These are phyloP conservation scores for Lentinula edodes DNA, from an alignment of 768 basidiomycete species.

Conservation along the genomic window DNA sequence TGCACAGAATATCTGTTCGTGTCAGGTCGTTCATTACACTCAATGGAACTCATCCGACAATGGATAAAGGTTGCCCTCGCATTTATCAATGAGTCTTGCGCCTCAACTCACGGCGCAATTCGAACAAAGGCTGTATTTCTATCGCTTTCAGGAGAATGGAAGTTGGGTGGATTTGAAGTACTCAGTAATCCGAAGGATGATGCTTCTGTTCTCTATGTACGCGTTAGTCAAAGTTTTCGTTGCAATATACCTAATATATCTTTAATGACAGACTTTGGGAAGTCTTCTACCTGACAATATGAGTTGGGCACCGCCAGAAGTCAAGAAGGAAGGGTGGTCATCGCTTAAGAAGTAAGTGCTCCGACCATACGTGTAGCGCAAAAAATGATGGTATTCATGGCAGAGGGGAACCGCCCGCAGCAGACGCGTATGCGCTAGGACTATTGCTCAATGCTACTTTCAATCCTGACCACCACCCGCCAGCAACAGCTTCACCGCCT, in stretches of 20 bases:
- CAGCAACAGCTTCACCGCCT: conserved; percentile 62
- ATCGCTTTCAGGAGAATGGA: conserved; percentile 94
- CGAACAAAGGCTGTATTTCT: conserved; percentile 77
- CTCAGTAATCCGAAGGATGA: conserved; percentile 82
- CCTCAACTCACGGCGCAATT: conserved; percentile 81
- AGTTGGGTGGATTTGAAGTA: conserved; percentile 90
- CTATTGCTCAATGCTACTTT: conserved; percentile 82
- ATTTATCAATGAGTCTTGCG: conserved; percentile 82
- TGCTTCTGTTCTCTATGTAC: conserved; percentile 72
- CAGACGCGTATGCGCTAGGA: conserved; percentile 87
- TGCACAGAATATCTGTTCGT: conserved; percentile 84
- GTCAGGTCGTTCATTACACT: background rate
- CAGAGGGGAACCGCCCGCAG: conserved; percentile 51
- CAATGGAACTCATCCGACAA: conserved; percentile 8
- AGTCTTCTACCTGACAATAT: conserved; percentile 57
- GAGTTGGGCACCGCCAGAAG: conserved; percentile 73
- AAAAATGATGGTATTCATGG: conserved; percentile 1
- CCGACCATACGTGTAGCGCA: background rate
- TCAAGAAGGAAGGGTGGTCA: conserved; percentile 83
- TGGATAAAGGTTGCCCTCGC: conserved; percentile 69
- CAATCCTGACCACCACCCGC: conserved; percentile 75
- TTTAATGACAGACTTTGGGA: conserved; percentile 53
- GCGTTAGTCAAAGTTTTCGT: conserved; percentile 17
- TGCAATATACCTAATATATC: conserved; percentile 11
- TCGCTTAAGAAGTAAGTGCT: conserved; percentile 70